These are phyloP conservation scores for Carpinus viminea DNA, from an alignment of 306 rosid species.

Conservation along the genomic window DNA sequence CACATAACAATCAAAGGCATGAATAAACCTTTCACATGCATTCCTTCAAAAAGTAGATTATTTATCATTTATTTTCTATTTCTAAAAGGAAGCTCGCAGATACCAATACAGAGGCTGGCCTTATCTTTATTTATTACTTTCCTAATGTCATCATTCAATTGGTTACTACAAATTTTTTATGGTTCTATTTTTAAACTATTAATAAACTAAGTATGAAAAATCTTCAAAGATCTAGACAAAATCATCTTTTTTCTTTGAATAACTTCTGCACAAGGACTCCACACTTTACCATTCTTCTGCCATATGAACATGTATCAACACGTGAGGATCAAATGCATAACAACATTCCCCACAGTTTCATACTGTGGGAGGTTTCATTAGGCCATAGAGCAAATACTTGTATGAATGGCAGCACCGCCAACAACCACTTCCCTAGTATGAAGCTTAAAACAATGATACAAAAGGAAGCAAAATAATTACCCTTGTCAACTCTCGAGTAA, in stretches of 20 bases:
- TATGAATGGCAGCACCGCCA: not conserved
- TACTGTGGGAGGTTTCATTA: not conserved
- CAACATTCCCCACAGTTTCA: not conserved
- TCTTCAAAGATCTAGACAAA: not conserved
- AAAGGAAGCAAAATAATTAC: slow-evolving; percentile 46
- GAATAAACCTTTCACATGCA: not conserved
- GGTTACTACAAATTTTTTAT: not conserved
- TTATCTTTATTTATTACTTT: not conserved
- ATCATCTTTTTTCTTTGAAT: not conserved
- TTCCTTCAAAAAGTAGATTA: slow-evolving; percentile 4
- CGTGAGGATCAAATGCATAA: not conserved
- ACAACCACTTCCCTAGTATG: slow-evolving; percentile 17
- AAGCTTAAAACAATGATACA: slow-evolving; percentile 27
- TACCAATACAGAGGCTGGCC: not conserved
- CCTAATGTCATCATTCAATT: slow-evolving; percentile 10
- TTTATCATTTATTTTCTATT: not conserved
- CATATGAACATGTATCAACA: not conserved
- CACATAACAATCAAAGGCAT: not conserved
- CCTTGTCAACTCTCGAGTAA: slow-evolving; percentile 93
- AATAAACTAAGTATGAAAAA: slow-evolving; percentile 18
- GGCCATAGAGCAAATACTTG: slow-evolving; percentile 13
- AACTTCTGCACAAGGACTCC: slow-evolving; percentile 3
- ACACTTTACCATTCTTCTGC: not conserved
- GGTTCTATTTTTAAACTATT: not conserved
- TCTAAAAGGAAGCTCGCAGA: not conserved